Percentiles rank a stretch among this genome's conserved stretches.
Evolutionary conservation across 169 alveolate species (phyloP).

Genomic region (Plasmodium gonderi): DNA sequence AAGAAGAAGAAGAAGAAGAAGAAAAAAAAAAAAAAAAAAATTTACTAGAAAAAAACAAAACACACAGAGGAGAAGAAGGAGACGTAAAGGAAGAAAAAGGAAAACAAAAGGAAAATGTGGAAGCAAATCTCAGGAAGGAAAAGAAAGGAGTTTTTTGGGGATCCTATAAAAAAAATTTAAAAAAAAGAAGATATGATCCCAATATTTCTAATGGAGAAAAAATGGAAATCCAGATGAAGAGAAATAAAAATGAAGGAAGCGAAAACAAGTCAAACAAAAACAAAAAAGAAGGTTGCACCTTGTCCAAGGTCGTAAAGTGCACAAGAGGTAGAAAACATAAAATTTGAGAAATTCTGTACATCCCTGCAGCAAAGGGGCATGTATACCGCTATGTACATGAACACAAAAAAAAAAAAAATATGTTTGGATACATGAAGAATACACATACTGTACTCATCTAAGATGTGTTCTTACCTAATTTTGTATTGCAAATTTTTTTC

Average conservation of each 20-base stretch:
- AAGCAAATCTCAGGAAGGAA: conserved; percentile 21
- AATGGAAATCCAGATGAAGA: conserved; percentile 27
- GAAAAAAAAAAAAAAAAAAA: neutral
- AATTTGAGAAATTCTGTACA: neutral
- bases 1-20: neutral
- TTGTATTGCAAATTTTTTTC: too few relatives aligned
- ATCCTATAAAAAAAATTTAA: conserved; percentile 50
- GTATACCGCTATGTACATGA: too few relatives aligned
- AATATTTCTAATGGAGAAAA: conserved; percentile 30
- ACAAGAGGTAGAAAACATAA: conserved; percentile 3
- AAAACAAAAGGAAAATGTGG: conserved; percentile 2
- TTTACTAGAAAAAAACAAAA: neutral
- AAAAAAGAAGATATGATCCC: conserved; percentile 44
- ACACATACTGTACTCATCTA: too few relatives aligned
- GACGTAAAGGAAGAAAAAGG: conserved; percentile 17
- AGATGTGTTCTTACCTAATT: too few relatives aligned
- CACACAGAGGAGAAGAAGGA: neutral
- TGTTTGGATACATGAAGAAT: too few relatives aligned
- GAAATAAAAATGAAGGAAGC: conserved; percentile 39
- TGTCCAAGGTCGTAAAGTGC: neutral
- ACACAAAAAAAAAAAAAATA: too few relatives aligned
- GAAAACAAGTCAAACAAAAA: conserved; percentile 13
- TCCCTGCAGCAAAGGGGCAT: neutral
- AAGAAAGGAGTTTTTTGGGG: conserved; percentile 55
- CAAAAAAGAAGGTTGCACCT: neutral